Percentiles rank a stretch among this genome's conserved stretches.
Evolutionary conservation across 768 basidiomycete genomes (phyloP).

Genomic region (Tylopilus felleus): DNA sequence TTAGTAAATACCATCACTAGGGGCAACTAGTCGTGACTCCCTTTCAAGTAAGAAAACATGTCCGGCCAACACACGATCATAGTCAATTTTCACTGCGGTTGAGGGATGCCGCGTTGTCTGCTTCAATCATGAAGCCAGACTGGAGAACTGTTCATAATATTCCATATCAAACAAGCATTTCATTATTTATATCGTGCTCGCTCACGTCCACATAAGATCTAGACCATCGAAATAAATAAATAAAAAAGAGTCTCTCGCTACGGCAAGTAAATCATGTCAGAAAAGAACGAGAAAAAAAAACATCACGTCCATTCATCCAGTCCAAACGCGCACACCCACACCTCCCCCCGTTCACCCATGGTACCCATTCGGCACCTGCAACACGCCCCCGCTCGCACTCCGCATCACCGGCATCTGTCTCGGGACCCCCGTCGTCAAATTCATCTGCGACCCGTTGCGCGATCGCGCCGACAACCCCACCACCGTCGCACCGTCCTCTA

Average conservation of each 20-base stretch:
- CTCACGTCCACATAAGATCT: no score
- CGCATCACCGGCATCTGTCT: slow-evolving; percentile 41
- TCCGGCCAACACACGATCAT: no score
- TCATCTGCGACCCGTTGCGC: slow-evolving; percentile 65
- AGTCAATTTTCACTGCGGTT: no score
- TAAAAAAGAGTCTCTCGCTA: not conserved
- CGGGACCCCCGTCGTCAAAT: slow-evolving; percentile 50
- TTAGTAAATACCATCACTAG: no score
- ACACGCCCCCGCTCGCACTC: slow-evolving; percentile 23
- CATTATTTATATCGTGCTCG: not conserved
- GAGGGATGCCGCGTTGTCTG: no score
- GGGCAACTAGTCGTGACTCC: no score
- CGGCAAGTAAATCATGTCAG: not conserved
- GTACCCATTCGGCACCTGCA: slow-evolving; percentile 16
- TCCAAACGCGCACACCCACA: no score
- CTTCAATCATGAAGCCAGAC: no score
- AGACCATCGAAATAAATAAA: no score
- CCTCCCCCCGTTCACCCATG: slow-evolving; percentile 1
- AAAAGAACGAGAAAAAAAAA: not conserved
- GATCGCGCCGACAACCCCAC: slow-evolving; percentile 46
- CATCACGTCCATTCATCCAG: not conserved
- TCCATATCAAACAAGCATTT: not conserved
- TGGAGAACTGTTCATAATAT: no score
- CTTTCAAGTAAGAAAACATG: no score
- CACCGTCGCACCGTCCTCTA: slow-evolving; percentile 12